These are phyloP conservation scores for Dioscorea alata DNA, from an alignment of 106 monocot species.

Conservation along the genomic window DNA sequence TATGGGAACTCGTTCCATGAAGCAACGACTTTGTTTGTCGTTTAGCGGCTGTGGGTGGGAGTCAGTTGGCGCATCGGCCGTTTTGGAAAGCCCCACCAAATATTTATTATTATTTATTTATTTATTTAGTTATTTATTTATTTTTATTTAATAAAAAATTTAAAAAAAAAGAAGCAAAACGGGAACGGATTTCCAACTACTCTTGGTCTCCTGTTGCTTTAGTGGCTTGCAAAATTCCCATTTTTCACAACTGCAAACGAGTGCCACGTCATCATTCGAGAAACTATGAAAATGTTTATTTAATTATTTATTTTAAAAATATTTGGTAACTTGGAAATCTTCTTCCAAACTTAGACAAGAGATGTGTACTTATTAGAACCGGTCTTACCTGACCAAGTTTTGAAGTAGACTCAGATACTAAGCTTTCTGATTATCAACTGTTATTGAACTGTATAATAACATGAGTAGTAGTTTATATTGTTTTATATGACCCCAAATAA, in stretches of 20 bases:
- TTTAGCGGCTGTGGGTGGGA: not conserved
- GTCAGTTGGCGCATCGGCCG: not conserved
- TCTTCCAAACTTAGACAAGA: no score
- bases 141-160: no score
- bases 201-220: not conserved
- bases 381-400: no score
- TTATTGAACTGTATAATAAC: no score
- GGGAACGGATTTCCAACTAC: not conserved
- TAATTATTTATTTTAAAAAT: no score
- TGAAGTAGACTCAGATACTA: no score
- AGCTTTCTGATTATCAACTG: no score
- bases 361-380: no score
- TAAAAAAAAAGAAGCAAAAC: not conserved
- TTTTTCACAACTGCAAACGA: not conserved
- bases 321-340: no score
- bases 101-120: not conserved
- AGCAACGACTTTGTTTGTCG: not conserved
- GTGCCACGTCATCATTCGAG: not conserved
- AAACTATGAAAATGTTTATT: not conserved
- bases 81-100: not conserved
- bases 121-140: no score
- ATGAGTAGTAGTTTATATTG: no score
- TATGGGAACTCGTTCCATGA: not conserved
- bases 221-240: not conserved
- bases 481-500: no score